phyloP scores from a whole-genome alignment of 2,329 filamentous ascomycete genomes.

The Pseudophaeomoniella oleicola region DNA sequence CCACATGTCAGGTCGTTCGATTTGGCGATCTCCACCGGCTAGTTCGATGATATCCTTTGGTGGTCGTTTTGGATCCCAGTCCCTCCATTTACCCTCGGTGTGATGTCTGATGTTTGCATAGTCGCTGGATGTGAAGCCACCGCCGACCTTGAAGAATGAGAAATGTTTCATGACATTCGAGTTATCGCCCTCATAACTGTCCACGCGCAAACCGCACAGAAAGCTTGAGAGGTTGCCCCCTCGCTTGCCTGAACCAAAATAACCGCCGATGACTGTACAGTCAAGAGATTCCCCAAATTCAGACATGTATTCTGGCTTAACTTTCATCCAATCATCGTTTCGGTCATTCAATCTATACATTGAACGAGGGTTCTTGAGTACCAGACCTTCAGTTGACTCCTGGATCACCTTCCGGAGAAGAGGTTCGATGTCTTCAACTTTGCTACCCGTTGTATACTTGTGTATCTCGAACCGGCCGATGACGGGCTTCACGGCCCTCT shows the following conservation, averaged over 20 bases:
- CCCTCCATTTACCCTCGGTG: conserved; percentile 82
- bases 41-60: conserved; percentile 69
- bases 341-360: conserved; percentile 76
- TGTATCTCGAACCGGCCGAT: conserved; percentile 75
- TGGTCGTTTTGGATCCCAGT: conserved; percentile 66
- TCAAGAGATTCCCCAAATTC: conserved; percentile 91
- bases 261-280: conserved; percentile 77
- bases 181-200: conserved; percentile 45
- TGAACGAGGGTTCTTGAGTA: conserved; percentile 84
- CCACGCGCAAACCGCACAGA: conserved; percentile 71
- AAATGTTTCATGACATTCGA: conserved; percentile 60
- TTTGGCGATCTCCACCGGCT: conserved; percentile 59
- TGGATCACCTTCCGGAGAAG: conserved; percentile 70
- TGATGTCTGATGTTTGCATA: conserved; percentile 69
- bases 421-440: conserved; percentile 60
- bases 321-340: conserved; percentile 95
- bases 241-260: conserved; percentile 75
- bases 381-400: conserved; percentile 75
- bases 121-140: conserved; percentile 72
- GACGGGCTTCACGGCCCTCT: conserved; percentile 53
- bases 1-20: conserved; percentile 80
- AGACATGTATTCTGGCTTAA: conserved; percentile 96
- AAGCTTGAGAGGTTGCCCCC: conserved; percentile 77
- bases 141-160: conserved; percentile 98
- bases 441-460: conserved; percentile 49